Percentiles rank a stretch among this genome's conserved stretches.
These are phyloP conservation scores for Schizothecium vesticola DNA, from an alignment of 495 filamentous ascomycete species.

Conservation along the genomic window DNA sequence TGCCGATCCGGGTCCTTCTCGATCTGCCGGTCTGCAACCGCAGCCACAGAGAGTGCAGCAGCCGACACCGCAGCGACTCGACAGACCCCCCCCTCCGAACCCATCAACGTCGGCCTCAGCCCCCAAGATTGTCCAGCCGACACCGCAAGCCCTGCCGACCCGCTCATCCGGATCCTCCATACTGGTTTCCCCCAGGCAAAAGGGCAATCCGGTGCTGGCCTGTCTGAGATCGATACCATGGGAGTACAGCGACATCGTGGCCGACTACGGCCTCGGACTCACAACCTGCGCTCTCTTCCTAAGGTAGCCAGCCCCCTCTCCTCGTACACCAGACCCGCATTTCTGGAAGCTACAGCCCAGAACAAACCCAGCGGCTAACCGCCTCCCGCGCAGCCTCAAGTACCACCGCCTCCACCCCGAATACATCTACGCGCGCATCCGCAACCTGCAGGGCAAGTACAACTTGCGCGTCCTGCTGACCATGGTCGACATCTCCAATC, in stretches of 20 bases:
- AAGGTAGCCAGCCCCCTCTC: conserved; percentile 15
- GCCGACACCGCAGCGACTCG: conserved; percentile 41
- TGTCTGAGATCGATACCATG: conserved; percentile 78
- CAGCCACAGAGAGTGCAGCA: conserved; percentile 30
- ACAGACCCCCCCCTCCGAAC: conserved; percentile 33
- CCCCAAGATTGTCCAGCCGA: conserved; percentile 73
- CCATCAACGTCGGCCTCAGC: conserved; percentile 6
- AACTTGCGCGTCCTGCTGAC: conserved; percentile 75
- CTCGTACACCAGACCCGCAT: not conserved
- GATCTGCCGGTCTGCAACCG: conserved; percentile 29
- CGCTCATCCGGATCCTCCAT: conserved; percentile 70
- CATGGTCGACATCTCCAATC: conserved; percentile 82
- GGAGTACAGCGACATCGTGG: conserved; percentile 93
- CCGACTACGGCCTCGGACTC: conserved; percentile 82
- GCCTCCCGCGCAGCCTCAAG: conserved; percentile 58
- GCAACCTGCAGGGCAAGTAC: conserved; percentile 72
- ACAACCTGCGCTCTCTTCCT: conserved; percentile 92
- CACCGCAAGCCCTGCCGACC: conserved; percentile 69
- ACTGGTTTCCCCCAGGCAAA: conserved; percentile 76
- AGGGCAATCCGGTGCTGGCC: conserved; percentile 89
- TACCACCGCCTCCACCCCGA: conserved; percentile 97
- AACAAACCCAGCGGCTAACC: not conserved
- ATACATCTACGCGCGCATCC: conserved; percentile 93
- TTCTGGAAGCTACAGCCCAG: not conserved
- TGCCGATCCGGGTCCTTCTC: conserved; percentile 9